Evolutionary conservation across 2,329 filamentous ascomycete genomes (phyloP), one percentile per base, ranked within the genome.

Genomic region (Alternaria sp.): DNA sequence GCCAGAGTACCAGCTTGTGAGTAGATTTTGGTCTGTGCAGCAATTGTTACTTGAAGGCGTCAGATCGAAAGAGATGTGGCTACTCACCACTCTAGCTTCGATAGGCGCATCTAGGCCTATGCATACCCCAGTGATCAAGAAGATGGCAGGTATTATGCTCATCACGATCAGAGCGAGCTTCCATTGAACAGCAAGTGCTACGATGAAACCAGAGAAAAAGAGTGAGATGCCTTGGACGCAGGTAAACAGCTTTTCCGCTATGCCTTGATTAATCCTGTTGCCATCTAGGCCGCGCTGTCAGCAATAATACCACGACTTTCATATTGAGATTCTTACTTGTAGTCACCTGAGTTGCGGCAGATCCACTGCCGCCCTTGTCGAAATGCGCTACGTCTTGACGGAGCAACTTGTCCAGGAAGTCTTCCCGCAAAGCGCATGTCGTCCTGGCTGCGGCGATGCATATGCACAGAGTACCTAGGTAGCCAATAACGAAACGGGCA

Each of bases 151-250:
- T 0, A 85, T 75, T 22, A 83, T 80, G 49, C 78, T 80, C 62
- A 82, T 79, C 25, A 79, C 81, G 69, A 98, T 97, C 51, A 97
- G 82, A 0, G 94, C 94, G 64, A 98, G 83, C 79, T 94, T 97
- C 92, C 94, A 97, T 79, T 91, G 95, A 74, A 91, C 92, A 79
- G 94, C 81, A 76, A 97, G 97, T 4, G 91, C 93, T 67, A 98
- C 95, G 60, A 97, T 82, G 70, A 97, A 97, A n/a, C 93, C 94
- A 0, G 93, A 89, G 54, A 84, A 80, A 73, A 98, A 97, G 4
- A 68, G 67, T 11, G 73, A 71, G 3, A 71, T 27, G 11, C 69
- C 70, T 59, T 82, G 80, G 5, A 82, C 70, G 60, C 80, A 81
- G 30, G 81, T 78, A 14, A 78, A 78, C 8, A 81, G 71, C 60